Percentiles rank a stretch among this genome's conserved stretches.
Conservation (phyloP, 2,329 filamentous ascomycete genomes). For the Malbranchea zuffiana region DNA sequence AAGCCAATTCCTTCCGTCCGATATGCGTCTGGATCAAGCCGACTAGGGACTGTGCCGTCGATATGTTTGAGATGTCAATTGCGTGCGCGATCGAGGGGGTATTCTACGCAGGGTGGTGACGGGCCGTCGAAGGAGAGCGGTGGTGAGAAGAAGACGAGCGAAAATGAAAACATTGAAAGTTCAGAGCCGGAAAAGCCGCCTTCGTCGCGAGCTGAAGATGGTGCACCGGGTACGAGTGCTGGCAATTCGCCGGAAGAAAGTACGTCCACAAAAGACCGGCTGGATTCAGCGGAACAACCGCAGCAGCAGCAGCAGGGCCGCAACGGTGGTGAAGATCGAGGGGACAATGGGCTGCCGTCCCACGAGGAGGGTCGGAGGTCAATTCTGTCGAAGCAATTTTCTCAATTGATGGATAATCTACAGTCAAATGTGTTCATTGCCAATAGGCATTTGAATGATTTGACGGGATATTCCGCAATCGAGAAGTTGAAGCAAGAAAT, state of each 20-base stretch:
- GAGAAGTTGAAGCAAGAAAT: conserved; percentile 75
- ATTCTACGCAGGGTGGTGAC: conserved; percentile 20
- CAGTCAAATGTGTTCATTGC: conserved; percentile 77
- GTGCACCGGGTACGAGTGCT: no score
- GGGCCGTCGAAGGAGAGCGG: conserved; percentile 1
- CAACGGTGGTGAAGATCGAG: background rate
- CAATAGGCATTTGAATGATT: conserved; percentile 79
- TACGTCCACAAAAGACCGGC: no score
- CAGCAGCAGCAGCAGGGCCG: no score
- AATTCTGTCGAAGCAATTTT: conserved; percentile 50
- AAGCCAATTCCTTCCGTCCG: conserved; percentile 17
- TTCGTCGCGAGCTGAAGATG: background rate
- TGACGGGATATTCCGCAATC: conserved; percentile 89
- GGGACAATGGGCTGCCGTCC: conserved; percentile 37
- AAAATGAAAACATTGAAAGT: conserved; percentile 1
- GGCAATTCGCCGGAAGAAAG: no score
- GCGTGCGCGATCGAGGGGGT: conserved; percentile 22
- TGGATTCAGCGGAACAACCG: no score
- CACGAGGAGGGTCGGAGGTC: conserved; percentile 45
- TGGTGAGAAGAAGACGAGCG: conserved; percentile 19
- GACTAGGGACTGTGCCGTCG: no score
- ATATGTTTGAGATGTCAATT: conserved; percentile 36
- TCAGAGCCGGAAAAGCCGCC: background rate
- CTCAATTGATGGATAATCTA: conserved; percentile 72
- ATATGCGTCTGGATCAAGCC: no score